phyloP scores from a whole-genome alignment of 1,139 yeast genomes.

The Kurtzmaniella quercitrusa region DNA sequence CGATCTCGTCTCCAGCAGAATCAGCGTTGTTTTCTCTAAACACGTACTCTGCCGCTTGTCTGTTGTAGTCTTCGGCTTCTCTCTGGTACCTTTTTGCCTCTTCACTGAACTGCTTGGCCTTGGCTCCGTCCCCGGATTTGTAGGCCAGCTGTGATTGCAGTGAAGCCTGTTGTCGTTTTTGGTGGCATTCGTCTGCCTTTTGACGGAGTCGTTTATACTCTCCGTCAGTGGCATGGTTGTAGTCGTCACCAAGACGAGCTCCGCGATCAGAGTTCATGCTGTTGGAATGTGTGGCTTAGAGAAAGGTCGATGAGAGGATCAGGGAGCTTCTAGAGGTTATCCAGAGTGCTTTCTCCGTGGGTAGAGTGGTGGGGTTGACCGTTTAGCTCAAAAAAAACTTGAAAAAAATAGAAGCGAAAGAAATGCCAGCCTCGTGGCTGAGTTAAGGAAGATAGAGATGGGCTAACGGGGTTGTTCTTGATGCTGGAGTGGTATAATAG shows the following conservation, averaged over 20 bases:
- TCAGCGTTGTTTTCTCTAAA: conserved; percentile 86
- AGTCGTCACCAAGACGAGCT: conserved; percentile 34
- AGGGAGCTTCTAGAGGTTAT: no score
- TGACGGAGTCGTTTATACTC: conserved; percentile 63
- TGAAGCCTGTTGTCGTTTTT: conserved; percentile 52
- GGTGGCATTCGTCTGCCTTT: conserved; percentile 64
- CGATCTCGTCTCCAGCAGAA: conserved; percentile 80
- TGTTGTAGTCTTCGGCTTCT: conserved; percentile 66
- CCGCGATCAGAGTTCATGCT: conserved; percentile 26
- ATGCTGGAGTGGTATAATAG: no score
- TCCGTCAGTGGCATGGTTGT: conserved; percentile 68
- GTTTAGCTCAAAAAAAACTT: no score
- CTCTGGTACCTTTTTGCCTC: conserved; percentile 56
- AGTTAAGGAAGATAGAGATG: no score
- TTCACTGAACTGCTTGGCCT: conserved; percentile 71
- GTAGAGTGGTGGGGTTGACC: no score
- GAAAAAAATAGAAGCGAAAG: no score
- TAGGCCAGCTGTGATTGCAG: conserved; percentile 75
- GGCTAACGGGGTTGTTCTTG: no score
- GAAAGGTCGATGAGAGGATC: no score
- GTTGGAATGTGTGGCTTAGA: no score
- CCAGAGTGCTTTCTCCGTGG: no score
- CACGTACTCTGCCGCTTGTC: conserved; percentile 86
- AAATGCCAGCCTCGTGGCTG: no score
- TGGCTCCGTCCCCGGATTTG: conserved; percentile 63